Evolutionary conservation across 2,329 filamentous ascomycete genomes (phyloP).

Genomic region (Chaetomiaceae sp.): DNA sequence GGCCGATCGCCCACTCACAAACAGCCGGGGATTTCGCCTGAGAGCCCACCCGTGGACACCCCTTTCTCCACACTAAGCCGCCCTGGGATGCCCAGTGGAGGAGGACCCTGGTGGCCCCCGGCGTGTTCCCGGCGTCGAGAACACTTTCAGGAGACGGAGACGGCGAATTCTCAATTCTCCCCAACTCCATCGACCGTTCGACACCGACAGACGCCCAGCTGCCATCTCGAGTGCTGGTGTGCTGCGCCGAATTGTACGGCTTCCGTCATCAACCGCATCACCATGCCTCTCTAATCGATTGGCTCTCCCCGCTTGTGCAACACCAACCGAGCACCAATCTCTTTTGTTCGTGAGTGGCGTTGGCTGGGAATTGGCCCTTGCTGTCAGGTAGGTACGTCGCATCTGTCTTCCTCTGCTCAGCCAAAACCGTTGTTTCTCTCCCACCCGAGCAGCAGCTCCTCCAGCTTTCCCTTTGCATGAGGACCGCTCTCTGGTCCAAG

Average conservation of each 20-base stretch:
- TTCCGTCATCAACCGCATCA: not conserved
- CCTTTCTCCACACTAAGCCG: slow-evolving; percentile 16
- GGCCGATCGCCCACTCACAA: slow-evolving; percentile 16
- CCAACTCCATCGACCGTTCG: not conserved
- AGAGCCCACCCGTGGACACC: not conserved
- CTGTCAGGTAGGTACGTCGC: slow-evolving; percentile 5
- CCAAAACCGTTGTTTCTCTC: not conserved
- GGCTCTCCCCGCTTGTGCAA: slow-evolving; percentile 1
- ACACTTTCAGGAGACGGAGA: not conserved
- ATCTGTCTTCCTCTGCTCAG: not conserved
- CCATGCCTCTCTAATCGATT: not conserved
- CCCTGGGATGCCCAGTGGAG: slow-evolving; percentile 8
- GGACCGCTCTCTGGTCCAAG: not conserved
- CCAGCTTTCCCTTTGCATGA: not conserved
- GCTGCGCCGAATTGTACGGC: slow-evolving; percentile 7
- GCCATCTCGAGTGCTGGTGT: slow-evolving; percentile 6
- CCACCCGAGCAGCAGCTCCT: not conserved
- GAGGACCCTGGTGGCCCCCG: slow-evolving; percentile 8
- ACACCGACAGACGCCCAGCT: not conserved
- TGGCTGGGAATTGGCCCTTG: not conserved
- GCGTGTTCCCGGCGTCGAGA: not conserved
- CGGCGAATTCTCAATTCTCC: slow-evolving; percentile 4
- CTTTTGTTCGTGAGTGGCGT: slow-evolving; percentile 4
- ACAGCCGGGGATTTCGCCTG: slow-evolving; percentile 9
- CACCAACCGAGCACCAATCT: slow-evolving; percentile 9